A percentile compares a stretch with the other conserved stretches of the same genome.
phyloP scores from a whole-genome alignment of 2,329 filamentous ascomycete species.

The Corinectria fuckeliana region DNA sequence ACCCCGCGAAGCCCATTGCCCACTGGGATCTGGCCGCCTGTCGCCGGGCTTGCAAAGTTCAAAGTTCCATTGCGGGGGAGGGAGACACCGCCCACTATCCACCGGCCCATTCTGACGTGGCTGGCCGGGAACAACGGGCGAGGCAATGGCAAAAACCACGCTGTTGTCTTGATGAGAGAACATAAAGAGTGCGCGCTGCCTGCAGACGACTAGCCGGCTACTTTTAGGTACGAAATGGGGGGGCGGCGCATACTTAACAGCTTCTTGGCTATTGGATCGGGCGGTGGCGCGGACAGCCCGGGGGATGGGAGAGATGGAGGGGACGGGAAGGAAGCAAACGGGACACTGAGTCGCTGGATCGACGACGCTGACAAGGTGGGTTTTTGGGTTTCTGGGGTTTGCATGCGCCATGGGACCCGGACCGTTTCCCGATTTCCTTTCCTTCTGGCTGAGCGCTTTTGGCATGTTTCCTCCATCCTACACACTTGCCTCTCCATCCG shows the following conservation, averaged over 20 bases:
- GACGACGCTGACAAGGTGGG: conserved; percentile 4
- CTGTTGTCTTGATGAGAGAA: not conserved
- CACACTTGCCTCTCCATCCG: conserved; percentile 14
- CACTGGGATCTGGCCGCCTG: not conserved
- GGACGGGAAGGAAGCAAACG: not conserved
- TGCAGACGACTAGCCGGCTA: not conserved
- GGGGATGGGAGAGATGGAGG: not conserved
- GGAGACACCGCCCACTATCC: not conserved
- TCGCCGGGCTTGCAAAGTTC: conserved; percentile 2
- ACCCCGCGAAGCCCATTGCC: conserved; percentile 33
- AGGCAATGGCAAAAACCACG: not conserved
- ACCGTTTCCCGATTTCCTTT: not conserved
- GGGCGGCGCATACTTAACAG: not conserved
- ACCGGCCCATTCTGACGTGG: conserved; percentile 19
- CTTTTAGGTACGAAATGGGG: not conserved
- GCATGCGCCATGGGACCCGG: not conserved
- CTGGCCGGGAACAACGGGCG: not conserved
- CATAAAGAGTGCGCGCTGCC: not conserved
- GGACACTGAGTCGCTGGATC: not conserved
- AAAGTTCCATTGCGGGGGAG: conserved; percentile 10
- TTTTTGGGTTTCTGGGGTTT: conserved; percentile 2
- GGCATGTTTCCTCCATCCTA: conserved; percentile 3
- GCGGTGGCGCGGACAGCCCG: conserved; percentile 13
- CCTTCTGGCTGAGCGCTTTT: conserved; percentile 3
- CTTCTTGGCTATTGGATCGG: conserved; percentile 2